Percentiles rank a stretch among this genome's conserved stretches.
Conservation (phyloP, 2,329 filamentous ascomycete genomes). For the Penicillium paneum region DNA sequence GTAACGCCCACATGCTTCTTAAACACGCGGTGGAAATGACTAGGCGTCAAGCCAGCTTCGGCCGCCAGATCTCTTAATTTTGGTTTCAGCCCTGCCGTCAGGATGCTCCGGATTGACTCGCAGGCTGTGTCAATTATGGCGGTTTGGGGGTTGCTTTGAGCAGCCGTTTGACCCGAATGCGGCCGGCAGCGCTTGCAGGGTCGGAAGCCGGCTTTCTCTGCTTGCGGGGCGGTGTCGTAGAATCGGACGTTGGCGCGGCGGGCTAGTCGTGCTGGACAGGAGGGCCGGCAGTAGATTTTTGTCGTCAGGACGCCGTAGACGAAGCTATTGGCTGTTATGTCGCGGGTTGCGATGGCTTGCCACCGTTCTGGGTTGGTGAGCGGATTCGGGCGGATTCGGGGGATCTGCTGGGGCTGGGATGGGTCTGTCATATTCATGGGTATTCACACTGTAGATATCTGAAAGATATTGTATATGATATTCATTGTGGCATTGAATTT, state of each 20-base stretch:
- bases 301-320: constrained; percentile 58
- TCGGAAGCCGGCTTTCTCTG: constrained; percentile 51
- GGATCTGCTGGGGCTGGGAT: constrained; percentile 17
- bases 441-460: background rate
- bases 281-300: constrained; percentile 56
- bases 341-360: constrained; percentile 47
- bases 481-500: background rate
- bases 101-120: constrained; percentile 28
- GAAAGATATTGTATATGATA: no score
- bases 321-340: constrained; percentile 47
- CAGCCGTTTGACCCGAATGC: constrained; percentile 23
- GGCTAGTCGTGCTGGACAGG: constrained; percentile 57
- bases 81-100: constrained; percentile 30
- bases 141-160: constrained; percentile 31
- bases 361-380: constrained; percentile 36
- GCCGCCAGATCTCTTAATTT: constrained; percentile 47
- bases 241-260: constrained; percentile 56
- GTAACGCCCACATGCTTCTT: constrained; percentile 52
- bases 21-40: constrained; percentile 56
- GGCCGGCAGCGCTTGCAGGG: constrained; percentile 57
- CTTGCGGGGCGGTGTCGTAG: constrained; percentile 48
- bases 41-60: constrained; percentile 48
- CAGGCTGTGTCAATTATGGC: constrained; percentile 32
- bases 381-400: constrained; percentile 19
- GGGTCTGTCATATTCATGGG: background rate